phyloP scores from a whole-genome alignment of 495 filamentous ascomycete genomes.

The Xylaria acuta region DNA sequence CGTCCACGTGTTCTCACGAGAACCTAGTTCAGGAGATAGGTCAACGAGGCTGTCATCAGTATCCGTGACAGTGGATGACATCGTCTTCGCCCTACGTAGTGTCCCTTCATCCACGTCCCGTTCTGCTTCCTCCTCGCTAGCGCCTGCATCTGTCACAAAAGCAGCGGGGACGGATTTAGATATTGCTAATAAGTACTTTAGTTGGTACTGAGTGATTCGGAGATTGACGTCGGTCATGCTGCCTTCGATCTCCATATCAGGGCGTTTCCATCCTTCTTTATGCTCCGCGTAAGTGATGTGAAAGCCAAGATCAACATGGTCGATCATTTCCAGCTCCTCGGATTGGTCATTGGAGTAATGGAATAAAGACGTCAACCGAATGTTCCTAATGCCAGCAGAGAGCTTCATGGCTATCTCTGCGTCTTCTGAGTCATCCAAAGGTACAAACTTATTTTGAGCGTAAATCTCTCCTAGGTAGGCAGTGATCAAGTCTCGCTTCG shows the following conservation, averaged over 20 bases:
- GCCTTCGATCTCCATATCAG: conserved; percentile 90
- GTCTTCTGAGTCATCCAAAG: conserved; percentile 72
- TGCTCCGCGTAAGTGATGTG: conserved; percentile 91
- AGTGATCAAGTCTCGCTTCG: conserved; percentile 78
- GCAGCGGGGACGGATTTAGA: conserved; percentile 84
- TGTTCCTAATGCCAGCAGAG: conserved; percentile 88
- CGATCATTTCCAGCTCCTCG: conserved; percentile 93
- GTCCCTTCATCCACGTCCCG: conserved; percentile 55
- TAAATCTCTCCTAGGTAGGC: conserved; percentile 97
- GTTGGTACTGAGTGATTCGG: conserved; percentile 84
- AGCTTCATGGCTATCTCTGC: conserved; percentile 85
- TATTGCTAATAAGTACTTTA: conserved; percentile 85
- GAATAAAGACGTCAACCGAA: conserved; percentile 87
- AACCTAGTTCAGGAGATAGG: conserved; percentile 69
- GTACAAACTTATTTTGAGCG: conserved; percentile 88
- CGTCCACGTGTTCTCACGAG: conserved; percentile 77
- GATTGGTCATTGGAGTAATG: conserved; percentile 73
- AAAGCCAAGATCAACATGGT: conserved; percentile 93
- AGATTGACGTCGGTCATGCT: conserved; percentile 92
- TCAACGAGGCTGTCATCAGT: conserved; percentile 56
- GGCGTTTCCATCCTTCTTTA: conserved; percentile 73
- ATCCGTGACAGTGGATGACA: conserved; percentile 49
- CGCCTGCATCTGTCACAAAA: conserved; percentile 78
- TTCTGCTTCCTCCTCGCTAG: conserved; percentile 64
- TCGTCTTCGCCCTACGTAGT: conserved; percentile 53